Evolutionary conservation across 805 yeast species (phyloP).

Genomic region (Candida qinlingensis): DNA sequence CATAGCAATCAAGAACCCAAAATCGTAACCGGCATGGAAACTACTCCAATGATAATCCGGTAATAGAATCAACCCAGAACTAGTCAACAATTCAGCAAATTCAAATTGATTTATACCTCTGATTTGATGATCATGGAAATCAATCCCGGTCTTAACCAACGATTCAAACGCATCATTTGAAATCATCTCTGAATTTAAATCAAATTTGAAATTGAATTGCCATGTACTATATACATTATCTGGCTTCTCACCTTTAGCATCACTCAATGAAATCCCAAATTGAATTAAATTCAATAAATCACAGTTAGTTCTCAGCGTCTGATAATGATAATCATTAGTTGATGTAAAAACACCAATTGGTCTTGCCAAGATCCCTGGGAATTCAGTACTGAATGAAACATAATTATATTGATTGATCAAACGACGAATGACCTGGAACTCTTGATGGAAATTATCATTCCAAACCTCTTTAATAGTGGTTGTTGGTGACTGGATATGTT

Average conservation of each 20-base stretch:
- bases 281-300: slow-evolving; percentile 85
- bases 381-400: slow-evolving; percentile 80
- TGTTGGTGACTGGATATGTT: slow-evolving; percentile 8
- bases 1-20: slow-evolving; percentile 80
- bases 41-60: slow-evolving; percentile 74
- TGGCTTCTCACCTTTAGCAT: slow-evolving; percentile 63
- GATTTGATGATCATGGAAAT: slow-evolving; percentile 65
- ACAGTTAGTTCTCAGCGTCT: slow-evolving; percentile 86
- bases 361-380: slow-evolving; percentile 93
- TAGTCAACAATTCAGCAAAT: slow-evolving; percentile 80
- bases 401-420: slow-evolving; percentile 51
- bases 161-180: slow-evolving; percentile 80
- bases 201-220: slow-evolving; percentile 92
- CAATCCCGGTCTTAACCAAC: slow-evolving; percentile 75
- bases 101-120: slow-evolving; percentile 75
- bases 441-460: slow-evolving; percentile 63
- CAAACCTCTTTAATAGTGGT: slow-evolving; percentile 69
- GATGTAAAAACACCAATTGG: slow-evolving; percentile 92
- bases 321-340: slow-evolving; percentile 91
- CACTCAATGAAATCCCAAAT: slow-evolving; percentile 73
- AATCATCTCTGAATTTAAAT: slow-evolving; percentile 73
- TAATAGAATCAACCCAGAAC: slow-evolving; percentile 79
- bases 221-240: slow-evolving; percentile 73
- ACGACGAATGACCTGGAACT: slow-evolving; percentile 56
- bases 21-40: slow-evolving; percentile 91